Evolutionary conservation across 192 early-diverging fungal genomes (phyloP), one percentile per base, ranked within the genome.

Genomic region (Gamsiella multidivaricata): DNA sequence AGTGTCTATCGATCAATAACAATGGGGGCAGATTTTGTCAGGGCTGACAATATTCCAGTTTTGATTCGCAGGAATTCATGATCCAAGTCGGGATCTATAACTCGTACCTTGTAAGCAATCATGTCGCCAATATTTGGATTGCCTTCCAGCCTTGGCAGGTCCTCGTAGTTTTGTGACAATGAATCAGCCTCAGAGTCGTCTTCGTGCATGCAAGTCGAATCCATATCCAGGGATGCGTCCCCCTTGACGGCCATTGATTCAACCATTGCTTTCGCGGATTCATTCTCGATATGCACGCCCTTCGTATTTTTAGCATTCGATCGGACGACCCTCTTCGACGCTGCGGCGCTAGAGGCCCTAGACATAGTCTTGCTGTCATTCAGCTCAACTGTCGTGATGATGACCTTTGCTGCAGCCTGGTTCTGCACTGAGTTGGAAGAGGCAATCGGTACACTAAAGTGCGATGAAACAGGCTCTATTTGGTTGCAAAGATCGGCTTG

Each of bases 371-470:
- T 47, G 3, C n/a, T 5, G 42, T 76, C 74, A 25, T 55, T 22
- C 17, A 78, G 54, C 4, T 56, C 54, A 14, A 69, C 61, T 7
- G 59, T 64, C 10, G 74, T 78, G 60, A 78, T 68, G n/a, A 69
- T 15, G 17, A 78, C 41, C n/a, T 78, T 78, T 18, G 72, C 53
- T 26, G 57, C 5, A 6, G 49, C 5, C 9, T 31, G 34, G 12
- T 20, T 7, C 1, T 29, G n/a, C 26, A 52, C 12, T 14, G 54
- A 5, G 5, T 36, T 43, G 14, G 37, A 47, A 18, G 51, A n/a
- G 23, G 18, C 4, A n/a, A 37, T 28, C 14, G 36, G 22, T 31
- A 37, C 7, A n/a, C 37, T 39, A 22, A 41, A 3, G 18, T 56
- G 31, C 5, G 55, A 3, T 26, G 18, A 9, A 3, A 25, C 26